Evolutionary conservation across 257 asterid species (phyloP), one percentile per base, ranked within the genome.

Genomic region (Salvia splendens): DNA sequence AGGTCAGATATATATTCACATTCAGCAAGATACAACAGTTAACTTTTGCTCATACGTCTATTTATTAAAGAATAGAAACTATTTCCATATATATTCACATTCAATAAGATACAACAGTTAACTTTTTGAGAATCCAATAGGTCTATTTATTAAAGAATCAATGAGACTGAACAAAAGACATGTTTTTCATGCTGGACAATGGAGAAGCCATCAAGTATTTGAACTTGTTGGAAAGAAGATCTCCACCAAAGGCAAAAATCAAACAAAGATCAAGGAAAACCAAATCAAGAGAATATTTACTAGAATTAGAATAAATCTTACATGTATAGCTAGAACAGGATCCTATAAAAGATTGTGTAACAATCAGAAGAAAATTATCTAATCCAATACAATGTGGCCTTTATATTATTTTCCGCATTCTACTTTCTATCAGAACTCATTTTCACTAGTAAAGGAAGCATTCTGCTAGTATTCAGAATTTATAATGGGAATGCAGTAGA

Each of bases 1-100:
- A n/a, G 73, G 61, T 74, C 68, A 78, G 82, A 65, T 46, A 69
- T 59, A 55, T 41, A 69, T 55, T 49, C 58, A 51, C 38, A 53
- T 30, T 61, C 46, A 61, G 69, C 46, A 64, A 49, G 67, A 71
- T 68, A 35, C 45, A 64, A 52, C 52, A 69, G 46, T 64, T 58
- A 51, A 67, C 35, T n/a, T 61, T n/a, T 54, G 71, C 47, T 52
- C 57, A 24, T 48, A 68, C 49, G 70, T 68, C 55, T 35, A 64
- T 11, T 6, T 12, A 15, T 11, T 59, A 65, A 60, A 47, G 61
- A 54, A 11, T 57, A n/a, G n/a, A n/a, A n/a, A n/a, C n/a, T n/a
- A n/a, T n/a, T n/a, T n/a, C n/a, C n/a, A 65, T 46, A 69, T 59
- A 55, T 41, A 69, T 55, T 49, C 58, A 51, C 38, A 53, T 30